Base-by-base conservation (phyloP, 371 early-diverging fungal genomes). In the Mortierella sp. region DNA sequence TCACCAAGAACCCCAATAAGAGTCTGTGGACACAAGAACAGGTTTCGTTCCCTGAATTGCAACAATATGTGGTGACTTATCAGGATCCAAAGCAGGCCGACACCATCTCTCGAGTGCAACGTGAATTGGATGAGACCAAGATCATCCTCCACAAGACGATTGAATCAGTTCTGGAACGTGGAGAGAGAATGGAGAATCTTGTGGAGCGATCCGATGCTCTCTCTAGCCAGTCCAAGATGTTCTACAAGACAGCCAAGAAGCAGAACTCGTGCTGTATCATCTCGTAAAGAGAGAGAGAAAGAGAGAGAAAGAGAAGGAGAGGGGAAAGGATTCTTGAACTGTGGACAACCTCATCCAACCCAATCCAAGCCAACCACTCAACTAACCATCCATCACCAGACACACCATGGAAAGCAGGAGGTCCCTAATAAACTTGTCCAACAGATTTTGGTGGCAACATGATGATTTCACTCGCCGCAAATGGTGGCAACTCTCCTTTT, bases 161-260 rank as follows among this genome's bases (percentile, higher is more conserved):
- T 70, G 97, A 98, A 63, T 91, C 93, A 27, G 90, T 99, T 14
- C 81, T 99, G 68, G 91, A 97, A 63, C 90, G 99, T 60, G 98
- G 98, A 25, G 98, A 99, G 80, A 96, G 94, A 83, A 83, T 99
- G 63, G 98, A 98, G 65, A 91, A 92, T 65, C 86, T 99, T 40
- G 97, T 99, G 7, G 93, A 92, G 58, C 85, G 93, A 65, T 93
- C 94, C 17, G 96, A 97, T 67, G 86, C 90, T 13, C 85, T 99
- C 46, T 95, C 95, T 21, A 85, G 82, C 29, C 94, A 95, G 82
- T 94, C 96, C 39, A 98, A 98, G 79, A 91, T 93, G 88, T 97
- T 99, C 67, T 99, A 97, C 86, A 99, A 97, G 85, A 91, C 95
- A 6, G 99, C 99, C 24, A 97, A 97, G 83, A 96, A 95, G 84